phyloP scores from a whole-genome alignment of 2,329 filamentous ascomycete species.

The Rhinocladiella similis region DNA sequence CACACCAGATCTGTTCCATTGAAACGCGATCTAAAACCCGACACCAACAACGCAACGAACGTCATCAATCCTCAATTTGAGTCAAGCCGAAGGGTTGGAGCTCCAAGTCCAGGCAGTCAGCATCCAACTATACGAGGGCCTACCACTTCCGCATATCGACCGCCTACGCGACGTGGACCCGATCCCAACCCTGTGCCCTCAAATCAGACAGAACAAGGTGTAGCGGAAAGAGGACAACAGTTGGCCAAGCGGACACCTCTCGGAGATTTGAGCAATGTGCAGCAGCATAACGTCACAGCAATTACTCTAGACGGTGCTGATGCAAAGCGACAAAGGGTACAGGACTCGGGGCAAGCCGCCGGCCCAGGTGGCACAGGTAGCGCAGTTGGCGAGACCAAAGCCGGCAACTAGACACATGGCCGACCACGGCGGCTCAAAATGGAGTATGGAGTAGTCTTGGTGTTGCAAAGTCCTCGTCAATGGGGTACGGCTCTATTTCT shows the following conservation, averaged over 20 bases:
- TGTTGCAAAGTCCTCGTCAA: no score
- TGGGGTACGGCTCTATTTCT: no score
- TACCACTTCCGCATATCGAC: slow-evolving; percentile 36
- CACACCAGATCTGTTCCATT: slow-evolving; percentile 76
- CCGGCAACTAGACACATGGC: background rate
- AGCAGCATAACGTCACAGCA: slow-evolving; percentile 24
- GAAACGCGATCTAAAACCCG: slow-evolving; percentile 43
- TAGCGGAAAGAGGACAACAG: slow-evolving; percentile 18
- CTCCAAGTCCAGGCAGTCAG: slow-evolving; percentile 7
- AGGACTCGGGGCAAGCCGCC: slow-evolving; percentile 2
- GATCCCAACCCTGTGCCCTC: slow-evolving; percentile 26
- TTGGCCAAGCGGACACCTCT: slow-evolving; percentile 42
- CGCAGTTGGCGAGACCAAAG: background rate
- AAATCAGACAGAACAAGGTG: slow-evolving; percentile 24
- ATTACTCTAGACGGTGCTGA: slow-evolving; percentile 24
- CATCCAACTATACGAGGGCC: slow-evolving; percentile 9
- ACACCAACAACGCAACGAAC: slow-evolving; percentile 29
- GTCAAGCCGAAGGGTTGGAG: slow-evolving; percentile 17
- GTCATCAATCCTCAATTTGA: slow-evolving; percentile 22
- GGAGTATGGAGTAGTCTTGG: no score
- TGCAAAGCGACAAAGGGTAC: slow-evolving; percentile 27
- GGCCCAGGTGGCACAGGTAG: background rate
- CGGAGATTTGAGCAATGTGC: slow-evolving; percentile 46
- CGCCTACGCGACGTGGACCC: slow-evolving; percentile 44
- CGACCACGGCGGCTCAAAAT: no score